These are phyloP conservation scores for Lentinula guzmanii DNA, from an alignment of 768 basidiomycete genomes.

Conservation along the genomic window DNA sequence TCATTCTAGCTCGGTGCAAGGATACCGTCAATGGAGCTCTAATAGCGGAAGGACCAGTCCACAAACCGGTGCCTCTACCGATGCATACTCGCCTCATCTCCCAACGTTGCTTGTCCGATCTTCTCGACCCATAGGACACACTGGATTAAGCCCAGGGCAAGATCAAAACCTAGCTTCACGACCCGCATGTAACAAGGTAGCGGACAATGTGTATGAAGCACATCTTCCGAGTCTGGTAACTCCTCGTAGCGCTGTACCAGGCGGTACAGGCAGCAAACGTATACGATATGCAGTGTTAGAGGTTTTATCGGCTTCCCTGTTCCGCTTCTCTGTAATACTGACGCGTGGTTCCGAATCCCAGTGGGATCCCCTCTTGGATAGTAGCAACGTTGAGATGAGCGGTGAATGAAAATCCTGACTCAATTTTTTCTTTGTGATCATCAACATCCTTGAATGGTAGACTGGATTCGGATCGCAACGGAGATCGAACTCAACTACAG, in stretches of 20 bases:
- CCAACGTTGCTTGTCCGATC: conserved; percentile 59
- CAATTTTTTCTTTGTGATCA: not conserved
- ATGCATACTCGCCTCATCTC: conserved; percentile 19
- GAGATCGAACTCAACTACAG: conserved; percentile 92
- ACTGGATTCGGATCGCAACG: conserved; percentile 86
- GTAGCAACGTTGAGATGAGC: conserved; percentile 81
- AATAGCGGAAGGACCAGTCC: conserved; percentile 55
- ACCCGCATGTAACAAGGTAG: conserved; percentile 40
- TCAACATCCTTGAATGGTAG: conserved; percentile 26
- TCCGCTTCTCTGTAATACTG: conserved; percentile 3
- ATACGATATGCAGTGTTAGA: conserved; percentile 85
- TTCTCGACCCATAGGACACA: conserved; percentile 55
- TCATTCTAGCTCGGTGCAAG: conserved; percentile 69
- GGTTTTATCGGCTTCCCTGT: conserved; percentile 30
- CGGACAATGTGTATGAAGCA: conserved; percentile 67
- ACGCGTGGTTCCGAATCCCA: conserved; percentile 21
- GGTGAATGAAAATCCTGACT: conserved; percentile 32
- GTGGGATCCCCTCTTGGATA: conserved; percentile 87
- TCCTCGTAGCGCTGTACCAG: conserved; percentile 59
- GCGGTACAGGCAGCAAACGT: conserved; percentile 56
- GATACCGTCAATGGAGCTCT: conserved; percentile 71
- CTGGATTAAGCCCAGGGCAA: conserved; percentile 28
- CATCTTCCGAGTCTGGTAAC: conserved; percentile 74
- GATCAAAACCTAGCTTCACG: conserved; percentile 11
- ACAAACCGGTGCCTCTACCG: conserved; percentile 16